Evolutionary conservation across 1,139 yeast species (phyloP), one percentile per base, ranked within the genome.

Genomic region (Suhomyces ambrosiae): DNA sequence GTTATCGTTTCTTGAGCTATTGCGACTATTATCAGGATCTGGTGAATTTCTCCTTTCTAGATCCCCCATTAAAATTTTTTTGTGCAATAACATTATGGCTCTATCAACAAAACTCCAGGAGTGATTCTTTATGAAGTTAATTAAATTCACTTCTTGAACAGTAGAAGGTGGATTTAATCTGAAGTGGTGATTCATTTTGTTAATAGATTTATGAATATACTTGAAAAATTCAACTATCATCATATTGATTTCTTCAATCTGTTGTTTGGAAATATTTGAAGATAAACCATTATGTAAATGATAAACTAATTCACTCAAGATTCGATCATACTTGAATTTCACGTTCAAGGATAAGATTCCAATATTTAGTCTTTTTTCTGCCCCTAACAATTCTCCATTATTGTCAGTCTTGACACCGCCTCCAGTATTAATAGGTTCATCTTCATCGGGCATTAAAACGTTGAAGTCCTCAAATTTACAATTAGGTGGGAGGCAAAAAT

Each of bases 21-120:
- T 23, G n/a, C n/a, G 24, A 5, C 6, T 6, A 12, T 7, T 27
- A 5, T 19, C 21, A 8, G 39, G 44, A 23, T 38, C 44, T 10
- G 45, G 47, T 3, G 44, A 46, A 26, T 35, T 43, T 38, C 25
- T 17, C 9, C 38, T 13, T 5, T 32, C 37, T 8, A 19, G 32
- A 23, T 65, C 66, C 22, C 68, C 60, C 44, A 69, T 54, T 19
- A 76, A 54, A 10, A 76, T 74, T 48, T 76, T 76, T 50, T 77
- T 75, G 49, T 79, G 84, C 12, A 79, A 55, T 41, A 79, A 61
- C 64, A 79, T 68, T 28, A 74, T 50, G 1, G 81, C 79, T 37
- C 83, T 65, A 50, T 79, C 84, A 23, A 78, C 79, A 53, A 74
- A 74, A 58, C 65, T 69, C 75, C 66, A 78, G 41, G 72, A 65